A percentile compares a stretch with the other conserved stretches of the same genome.
phyloP scores from a whole-genome alignment of 192 early-diverging fungal species.

The Backusella parvicylindrica region DNA sequence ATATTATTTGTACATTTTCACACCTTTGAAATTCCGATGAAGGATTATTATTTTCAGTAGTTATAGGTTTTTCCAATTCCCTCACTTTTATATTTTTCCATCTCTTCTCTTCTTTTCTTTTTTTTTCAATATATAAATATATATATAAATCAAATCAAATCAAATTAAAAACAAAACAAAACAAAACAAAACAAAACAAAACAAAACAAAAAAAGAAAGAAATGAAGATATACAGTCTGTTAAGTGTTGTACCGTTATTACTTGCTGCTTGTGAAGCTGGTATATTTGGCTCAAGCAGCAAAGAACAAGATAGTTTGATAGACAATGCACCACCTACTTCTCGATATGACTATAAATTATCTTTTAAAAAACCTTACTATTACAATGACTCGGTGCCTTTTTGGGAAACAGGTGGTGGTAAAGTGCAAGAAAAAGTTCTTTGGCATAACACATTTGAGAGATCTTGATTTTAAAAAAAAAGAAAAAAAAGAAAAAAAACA shows the following conservation, averaged over 20 bases:
- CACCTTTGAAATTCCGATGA: neutral
- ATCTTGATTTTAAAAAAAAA: neutral
- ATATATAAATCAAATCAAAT: neutral
- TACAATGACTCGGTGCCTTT: conserved; percentile 48
- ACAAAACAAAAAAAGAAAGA: neutral
- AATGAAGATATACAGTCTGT: conserved; percentile 1
- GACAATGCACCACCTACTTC: neutral
- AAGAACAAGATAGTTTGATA: neutral
- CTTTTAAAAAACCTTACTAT: conserved; percentile 57
- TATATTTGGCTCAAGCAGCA: neutral
- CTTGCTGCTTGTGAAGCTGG: neutral
- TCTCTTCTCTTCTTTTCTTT: neutral
- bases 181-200: no score
- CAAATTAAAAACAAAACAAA: neutral
- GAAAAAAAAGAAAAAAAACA: neutral
- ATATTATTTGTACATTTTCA: neutral
- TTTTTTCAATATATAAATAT: neutral
- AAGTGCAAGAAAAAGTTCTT: neutral
- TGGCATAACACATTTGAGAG: neutral
- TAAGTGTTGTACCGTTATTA: neutral
- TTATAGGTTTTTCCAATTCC: neutral
- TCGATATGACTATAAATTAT: conserved; percentile 56
- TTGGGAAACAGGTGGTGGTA: conserved; percentile 48
- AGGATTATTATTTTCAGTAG: neutral
- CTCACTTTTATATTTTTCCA: neutral